These are phyloP conservation scores for Xerocomus brunneocitrinus DNA, from an alignment of 768 basidiomycete genomes.

Conservation along the genomic window DNA sequence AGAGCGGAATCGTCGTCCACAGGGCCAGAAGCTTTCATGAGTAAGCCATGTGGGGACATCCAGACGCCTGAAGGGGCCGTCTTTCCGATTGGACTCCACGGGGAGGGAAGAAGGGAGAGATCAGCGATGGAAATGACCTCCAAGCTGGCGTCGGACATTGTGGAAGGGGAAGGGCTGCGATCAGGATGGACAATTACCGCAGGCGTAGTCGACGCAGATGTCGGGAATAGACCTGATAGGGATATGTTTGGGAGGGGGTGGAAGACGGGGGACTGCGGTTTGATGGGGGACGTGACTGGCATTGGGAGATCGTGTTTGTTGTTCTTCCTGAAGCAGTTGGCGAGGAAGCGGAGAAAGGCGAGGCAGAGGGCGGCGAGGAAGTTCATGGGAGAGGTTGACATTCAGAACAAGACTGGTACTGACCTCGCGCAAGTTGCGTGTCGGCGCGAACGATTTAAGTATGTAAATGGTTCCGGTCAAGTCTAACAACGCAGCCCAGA, in stretches of 20 bases:
- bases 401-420: constrained; percentile 1
- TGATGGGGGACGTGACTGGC: not conserved
- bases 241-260: constrained; percentile 7
- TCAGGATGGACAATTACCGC: constrained; percentile 17
- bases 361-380: constrained; percentile 18
- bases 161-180: constrained; percentile 21
- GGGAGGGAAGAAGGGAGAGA: constrained; percentile 22
- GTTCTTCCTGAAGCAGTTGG: not conserved
- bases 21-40: constrained; percentile 17
- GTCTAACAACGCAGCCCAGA: not conserved
- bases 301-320: not conserved
- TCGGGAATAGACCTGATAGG: not conserved
- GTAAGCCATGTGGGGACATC: constrained; percentile 20
- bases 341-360: constrained; percentile 3
- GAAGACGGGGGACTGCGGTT: not conserved
- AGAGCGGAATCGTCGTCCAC: not conserved
- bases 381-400: not conserved
- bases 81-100: constrained; percentile 27
- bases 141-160: constrained; percentile 22
- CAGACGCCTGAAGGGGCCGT: constrained; percentile 13
- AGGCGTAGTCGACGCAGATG: not conserved
- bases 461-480: not conserved
- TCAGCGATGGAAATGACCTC: constrained; percentile 21
- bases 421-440: constrained; percentile 15
- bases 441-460: not conserved